These are phyloP conservation scores for Podospora sp. DNA, from an alignment of 495 filamentous ascomycete species.

Conservation along the genomic window DNA sequence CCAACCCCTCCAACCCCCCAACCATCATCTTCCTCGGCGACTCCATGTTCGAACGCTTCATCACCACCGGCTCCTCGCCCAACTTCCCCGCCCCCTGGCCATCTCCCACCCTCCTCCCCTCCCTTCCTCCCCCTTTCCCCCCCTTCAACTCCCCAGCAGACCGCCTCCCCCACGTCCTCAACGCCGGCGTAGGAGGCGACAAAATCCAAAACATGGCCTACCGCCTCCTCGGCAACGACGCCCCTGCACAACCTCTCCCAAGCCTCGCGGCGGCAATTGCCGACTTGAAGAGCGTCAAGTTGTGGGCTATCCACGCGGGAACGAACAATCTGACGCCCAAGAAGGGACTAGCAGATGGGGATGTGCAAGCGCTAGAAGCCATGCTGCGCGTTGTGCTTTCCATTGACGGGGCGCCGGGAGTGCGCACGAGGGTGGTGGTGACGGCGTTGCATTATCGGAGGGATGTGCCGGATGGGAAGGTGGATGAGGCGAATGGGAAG, in stretches of 20 bases:
- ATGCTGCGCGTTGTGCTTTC: constrained; percentile 30
- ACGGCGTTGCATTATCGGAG: constrained; percentile 26
- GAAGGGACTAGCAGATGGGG: constrained; percentile 36
- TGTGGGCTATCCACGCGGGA: constrained; percentile 40
- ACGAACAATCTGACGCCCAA: constrained; percentile 40
- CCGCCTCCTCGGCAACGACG: constrained; percentile 31
- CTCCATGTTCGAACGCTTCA: constrained; percentile 39
- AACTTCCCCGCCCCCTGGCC: constrained; percentile 28
- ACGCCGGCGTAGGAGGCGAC: constrained; percentile 36
- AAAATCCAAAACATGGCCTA: constrained; percentile 40
- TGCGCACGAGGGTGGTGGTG: constrained; percentile 18
- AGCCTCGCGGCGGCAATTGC: constrained; percentile 27
- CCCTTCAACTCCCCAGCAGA: not conserved
- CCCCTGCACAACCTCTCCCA: not conserved
- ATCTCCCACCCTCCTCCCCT: constrained; percentile 15
- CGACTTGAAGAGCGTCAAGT: constrained; percentile 18
- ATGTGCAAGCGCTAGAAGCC: constrained; percentile 24
- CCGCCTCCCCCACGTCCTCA: constrained; percentile 22
- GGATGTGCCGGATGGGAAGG: constrained; percentile 18
- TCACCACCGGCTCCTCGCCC: constrained; percentile 27
- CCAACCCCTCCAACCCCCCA: not conserved
- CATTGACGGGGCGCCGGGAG: not conserved
- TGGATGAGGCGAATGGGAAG: constrained; percentile 24
- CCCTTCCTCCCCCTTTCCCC: not conserved
- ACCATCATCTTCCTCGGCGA: constrained; percentile 33